phyloP scores from a whole-genome alignment of 2,329 filamentous ascomycete species.

The Penicillium sp. region DNA sequence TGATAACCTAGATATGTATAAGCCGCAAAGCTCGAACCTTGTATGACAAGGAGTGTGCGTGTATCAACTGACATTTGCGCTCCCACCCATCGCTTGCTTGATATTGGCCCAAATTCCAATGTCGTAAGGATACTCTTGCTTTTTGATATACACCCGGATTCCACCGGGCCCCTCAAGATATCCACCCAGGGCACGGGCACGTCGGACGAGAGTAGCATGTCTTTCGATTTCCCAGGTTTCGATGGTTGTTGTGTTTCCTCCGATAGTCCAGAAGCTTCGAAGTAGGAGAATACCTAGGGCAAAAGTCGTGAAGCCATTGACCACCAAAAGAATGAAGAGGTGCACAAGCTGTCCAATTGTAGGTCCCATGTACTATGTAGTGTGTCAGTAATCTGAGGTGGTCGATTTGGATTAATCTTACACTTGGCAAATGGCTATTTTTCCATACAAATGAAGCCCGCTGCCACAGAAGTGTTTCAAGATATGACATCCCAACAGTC shows the following conservation, averaged over 20 bases:
- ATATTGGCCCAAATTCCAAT: conserved; percentile 64
- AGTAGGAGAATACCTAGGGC: conserved; percentile 56
- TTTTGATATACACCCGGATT: conserved; percentile 53
- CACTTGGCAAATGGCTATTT: conserved; percentile 58
- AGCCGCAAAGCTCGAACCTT: not conserved
- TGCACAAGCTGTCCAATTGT: conserved; percentile 53
- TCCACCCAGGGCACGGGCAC: conserved; percentile 56
- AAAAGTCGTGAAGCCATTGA: conserved; percentile 61
- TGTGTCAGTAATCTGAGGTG: conserved; percentile 1
- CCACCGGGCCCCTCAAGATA: conserved; percentile 62
- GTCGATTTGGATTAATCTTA: conserved; percentile 37
- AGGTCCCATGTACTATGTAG: conserved; percentile 60
- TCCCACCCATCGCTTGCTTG: conserved; percentile 60
- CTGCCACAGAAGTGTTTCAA: conserved; percentile 57
- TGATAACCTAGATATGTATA: conserved; percentile 41
- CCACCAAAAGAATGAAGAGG: conserved; percentile 56
- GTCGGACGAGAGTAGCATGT: conserved; percentile 49
- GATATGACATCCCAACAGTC: conserved; percentile 58
- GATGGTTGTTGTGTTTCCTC: conserved; percentile 64
- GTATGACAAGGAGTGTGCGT: not conserved
- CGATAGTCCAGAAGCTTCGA: conserved; percentile 57
- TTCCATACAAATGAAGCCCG: conserved; percentile 57
- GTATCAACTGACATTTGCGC: conserved; percentile 42
- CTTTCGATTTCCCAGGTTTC: conserved; percentile 63
- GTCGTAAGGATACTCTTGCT: conserved; percentile 68